Percentiles rank a stretch among this genome's conserved stretches.
These are phyloP conservation scores for Farysia itapuensis DNA, from an alignment of 1,284 basidiomycete genomes.

Conservation along the genomic window DNA sequence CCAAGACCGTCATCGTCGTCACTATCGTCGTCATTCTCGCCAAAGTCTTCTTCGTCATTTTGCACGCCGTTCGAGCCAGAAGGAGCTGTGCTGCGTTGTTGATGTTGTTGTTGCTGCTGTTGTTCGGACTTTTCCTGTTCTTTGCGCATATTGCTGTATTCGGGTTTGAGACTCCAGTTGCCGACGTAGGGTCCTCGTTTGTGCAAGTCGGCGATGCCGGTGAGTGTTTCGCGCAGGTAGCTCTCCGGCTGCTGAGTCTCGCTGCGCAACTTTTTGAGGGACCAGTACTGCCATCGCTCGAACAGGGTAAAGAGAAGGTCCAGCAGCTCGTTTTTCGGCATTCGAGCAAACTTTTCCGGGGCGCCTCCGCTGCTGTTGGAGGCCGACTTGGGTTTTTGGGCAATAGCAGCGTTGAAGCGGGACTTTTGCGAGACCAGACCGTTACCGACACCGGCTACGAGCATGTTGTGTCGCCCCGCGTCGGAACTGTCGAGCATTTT, in stretches of 20 bases:
- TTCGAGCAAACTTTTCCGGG: constrained; percentile 76
- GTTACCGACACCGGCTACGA: constrained; percentile 50
- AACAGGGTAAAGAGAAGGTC: constrained; percentile 82
- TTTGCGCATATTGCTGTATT: constrained; percentile 23
- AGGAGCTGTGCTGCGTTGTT: not conserved
- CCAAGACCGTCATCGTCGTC: constrained; percentile 30
- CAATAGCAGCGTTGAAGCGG: constrained; percentile 32
- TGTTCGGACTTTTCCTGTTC: constrained; percentile 11
- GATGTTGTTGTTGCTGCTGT: constrained; percentile 4
- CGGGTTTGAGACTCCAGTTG: constrained; percentile 61
- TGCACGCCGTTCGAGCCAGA: not conserved
- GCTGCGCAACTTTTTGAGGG: constrained; percentile 75
- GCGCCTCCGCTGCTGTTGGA: not conserved
- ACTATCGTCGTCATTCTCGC: constrained; percentile 21
- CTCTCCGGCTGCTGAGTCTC: constrained; percentile 86
- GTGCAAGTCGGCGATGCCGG: constrained; percentile 77
- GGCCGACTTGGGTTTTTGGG: constrained; percentile 5
- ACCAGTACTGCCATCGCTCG: constrained; percentile 78
- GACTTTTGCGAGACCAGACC: constrained; percentile 33
- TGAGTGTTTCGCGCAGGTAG: constrained; percentile 83
- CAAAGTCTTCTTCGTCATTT: constrained; percentile 19
- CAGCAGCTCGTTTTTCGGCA: constrained; percentile 83
- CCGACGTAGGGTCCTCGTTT: constrained; percentile 70
- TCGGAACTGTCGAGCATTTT: constrained; percentile 61
- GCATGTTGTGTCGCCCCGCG: constrained; percentile 59